These are phyloP conservation scores for Kregervanrija fluxuum DNA, from an alignment of 805 yeast genomes.

Conservation along the genomic window DNA sequence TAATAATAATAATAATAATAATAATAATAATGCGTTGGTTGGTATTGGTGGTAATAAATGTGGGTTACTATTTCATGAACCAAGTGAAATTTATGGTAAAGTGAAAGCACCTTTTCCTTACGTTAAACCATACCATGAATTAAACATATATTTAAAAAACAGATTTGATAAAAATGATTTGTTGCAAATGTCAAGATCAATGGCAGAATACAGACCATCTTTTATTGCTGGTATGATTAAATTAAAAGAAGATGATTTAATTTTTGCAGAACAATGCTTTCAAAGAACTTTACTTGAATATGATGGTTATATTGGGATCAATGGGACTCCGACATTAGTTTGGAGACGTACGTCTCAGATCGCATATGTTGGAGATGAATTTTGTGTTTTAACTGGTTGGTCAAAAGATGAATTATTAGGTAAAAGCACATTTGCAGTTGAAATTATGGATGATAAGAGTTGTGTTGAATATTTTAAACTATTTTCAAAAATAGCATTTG, in stretches of 20 bases:
- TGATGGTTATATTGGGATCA: conserved; percentile 71
- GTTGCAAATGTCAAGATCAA: conserved; percentile 75
- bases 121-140: conserved; percentile 82
- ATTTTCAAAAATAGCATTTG: conserved; percentile 80
- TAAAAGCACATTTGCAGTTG: conserved; percentile 67
- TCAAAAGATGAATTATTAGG: conserved; percentile 56
- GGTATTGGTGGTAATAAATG: conserved; percentile 17
- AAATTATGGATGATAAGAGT: conserved; percentile 79
- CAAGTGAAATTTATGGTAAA: conserved; percentile 72
- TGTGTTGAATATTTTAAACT: conserved; percentile 84
- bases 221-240: conserved; percentile 90
- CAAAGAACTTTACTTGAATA: conserved; percentile 88
- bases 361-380: conserved; percentile 92
- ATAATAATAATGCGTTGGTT: neutral
- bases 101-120: conserved; percentile 77
- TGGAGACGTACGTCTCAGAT: conserved; percentile 97
- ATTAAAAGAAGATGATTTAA: conserved; percentile 81
- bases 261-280: conserved; percentile 94
- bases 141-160: conserved; percentile 63
- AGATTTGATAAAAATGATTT: conserved; percentile 59
- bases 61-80: conserved; percentile 48
- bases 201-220: conserved; percentile 88
- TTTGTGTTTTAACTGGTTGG: conserved; percentile 90
- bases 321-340: conserved; percentile 91
- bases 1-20: neutral